Percentiles rank a stretch among this genome's conserved stretches.
These are phyloP conservation scores for Alternaria gaisen DNA, from an alignment of 2,329 filamentous ascomycete genomes.

Conservation along the genomic window DNA sequence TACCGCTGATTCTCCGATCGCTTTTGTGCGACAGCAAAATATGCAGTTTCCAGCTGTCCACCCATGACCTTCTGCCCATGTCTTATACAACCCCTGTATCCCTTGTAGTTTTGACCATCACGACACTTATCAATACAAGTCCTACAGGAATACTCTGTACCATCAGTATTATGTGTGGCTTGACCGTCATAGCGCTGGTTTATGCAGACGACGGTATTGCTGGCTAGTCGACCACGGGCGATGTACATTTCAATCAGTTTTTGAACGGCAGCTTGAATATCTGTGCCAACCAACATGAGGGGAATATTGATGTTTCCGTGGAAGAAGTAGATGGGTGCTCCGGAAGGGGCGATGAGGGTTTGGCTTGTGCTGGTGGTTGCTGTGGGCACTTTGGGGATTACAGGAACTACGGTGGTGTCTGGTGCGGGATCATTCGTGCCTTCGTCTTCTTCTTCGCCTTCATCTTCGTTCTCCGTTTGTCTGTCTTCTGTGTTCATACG, in stretches of 20 bases:
- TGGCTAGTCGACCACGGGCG: background rate
- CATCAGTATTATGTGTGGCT: background rate
- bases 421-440: background rate
- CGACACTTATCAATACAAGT: background rate
- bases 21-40: background rate
- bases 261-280: background rate
- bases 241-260: background rate
- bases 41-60: background rate
- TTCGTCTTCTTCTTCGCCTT: background rate
- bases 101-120: background rate
- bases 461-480: background rate
- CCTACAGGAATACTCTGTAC: background rate
- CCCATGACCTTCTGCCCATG: background rate
- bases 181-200: background rate
- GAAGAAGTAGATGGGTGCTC: background rate
- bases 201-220: background rate
- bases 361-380: background rate
- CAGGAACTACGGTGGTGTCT: background rate
- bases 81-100: background rate
- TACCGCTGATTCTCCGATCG: background rate
- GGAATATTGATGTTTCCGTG: background rate
- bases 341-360: background rate
- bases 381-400: background rate
- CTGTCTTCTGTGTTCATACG: background rate
- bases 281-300: background rate